phyloP scores from a whole-genome alignment of 306 rosid species.

The Quillaja saponaria region DNA sequence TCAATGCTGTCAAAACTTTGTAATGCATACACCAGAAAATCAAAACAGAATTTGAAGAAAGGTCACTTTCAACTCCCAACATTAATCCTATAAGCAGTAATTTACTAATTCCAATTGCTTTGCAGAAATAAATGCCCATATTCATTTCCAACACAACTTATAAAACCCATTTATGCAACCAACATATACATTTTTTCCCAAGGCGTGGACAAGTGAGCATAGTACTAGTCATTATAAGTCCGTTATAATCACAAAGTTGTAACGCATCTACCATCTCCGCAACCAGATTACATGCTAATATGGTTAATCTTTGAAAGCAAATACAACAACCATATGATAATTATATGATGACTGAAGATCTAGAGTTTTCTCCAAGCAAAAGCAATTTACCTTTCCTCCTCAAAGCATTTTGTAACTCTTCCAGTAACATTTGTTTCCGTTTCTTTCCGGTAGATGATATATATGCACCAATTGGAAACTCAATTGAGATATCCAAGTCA shows the following conservation, averaged over 20 bases:
- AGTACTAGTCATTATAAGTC: conserved; percentile 14
- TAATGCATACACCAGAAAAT: no score
- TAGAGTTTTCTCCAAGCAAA: background rate
- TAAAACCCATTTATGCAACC: conserved; percentile 1
- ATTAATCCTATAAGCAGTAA: conserved; percentile 6
- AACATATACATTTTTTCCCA: background rate
- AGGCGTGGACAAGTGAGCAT: background rate
- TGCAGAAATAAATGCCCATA: conserved; percentile 16
- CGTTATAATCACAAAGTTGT: background rate
- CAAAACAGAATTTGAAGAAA: conserved; percentile 17
- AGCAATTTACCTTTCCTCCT: conserved; percentile 55
- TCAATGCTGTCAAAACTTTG: conserved; percentile 1
- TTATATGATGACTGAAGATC: conserved; percentile 5
- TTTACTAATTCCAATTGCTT: conserved; percentile 24
- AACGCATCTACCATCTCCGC: background rate
- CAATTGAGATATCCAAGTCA: conserved; percentile 87
- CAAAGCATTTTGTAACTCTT: conserved; percentile 52
- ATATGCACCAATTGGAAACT: conserved; percentile 59
- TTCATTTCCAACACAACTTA: conserved; percentile 10
- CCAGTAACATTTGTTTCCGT: conserved; percentile 52
- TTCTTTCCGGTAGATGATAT: conserved; percentile 64
- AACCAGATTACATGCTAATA: conserved; percentile 5
- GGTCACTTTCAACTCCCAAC: conserved; percentile 16
- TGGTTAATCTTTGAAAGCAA: background rate
- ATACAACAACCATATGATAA: conserved; percentile 3